Percentiles rank a stretch among this genome's conserved stretches.
Conservation (phyloP, 495 filamentous ascomycete genomes). For the Talaromyces trachyspermus region DNA sequence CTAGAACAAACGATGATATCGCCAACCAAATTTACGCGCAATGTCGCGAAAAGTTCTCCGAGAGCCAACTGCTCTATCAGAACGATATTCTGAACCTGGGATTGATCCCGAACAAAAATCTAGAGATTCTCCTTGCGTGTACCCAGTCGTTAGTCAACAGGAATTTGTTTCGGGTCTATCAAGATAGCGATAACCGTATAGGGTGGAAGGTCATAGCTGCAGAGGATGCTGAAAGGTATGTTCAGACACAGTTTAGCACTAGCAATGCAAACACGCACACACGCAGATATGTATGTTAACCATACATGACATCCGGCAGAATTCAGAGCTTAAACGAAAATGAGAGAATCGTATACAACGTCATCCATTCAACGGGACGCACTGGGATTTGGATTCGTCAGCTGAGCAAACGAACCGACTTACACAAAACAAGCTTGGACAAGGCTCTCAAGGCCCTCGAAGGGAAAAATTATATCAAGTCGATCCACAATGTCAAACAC, state of each 20-base stretch:
- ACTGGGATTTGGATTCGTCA: conserved; percentile 85
- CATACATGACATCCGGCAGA: conserved; percentile 41
- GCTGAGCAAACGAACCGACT: conserved; percentile 64
- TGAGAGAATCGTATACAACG: conserved; percentile 72
- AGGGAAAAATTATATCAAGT: conserved; percentile 79
- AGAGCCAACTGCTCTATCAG: conserved; percentile 55
- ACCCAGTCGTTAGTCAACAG: conserved; percentile 58
- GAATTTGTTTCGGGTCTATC: conserved; percentile 56
- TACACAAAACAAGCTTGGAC: conserved; percentile 71
- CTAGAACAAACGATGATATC: conserved; percentile 22
- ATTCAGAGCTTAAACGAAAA: conserved; percentile 59
- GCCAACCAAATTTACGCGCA: conserved; percentile 39
- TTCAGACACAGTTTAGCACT: too few species aligned
- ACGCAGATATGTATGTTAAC: too few species aligned
- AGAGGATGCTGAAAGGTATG: conserved; percentile 67
- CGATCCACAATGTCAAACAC: conserved; percentile 52
- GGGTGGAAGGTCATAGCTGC: conserved; percentile 60
- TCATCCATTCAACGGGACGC: conserved; percentile 71
- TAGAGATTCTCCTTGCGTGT: conserved; percentile 49
- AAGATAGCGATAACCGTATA: conserved; percentile 43
- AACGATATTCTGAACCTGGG: conserved; percentile 55
- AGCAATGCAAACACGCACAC: too few species aligned
- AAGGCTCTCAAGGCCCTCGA: conserved; percentile 72
- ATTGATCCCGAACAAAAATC: conserved; percentile 53
- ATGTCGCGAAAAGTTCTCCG: conserved; percentile 29